phyloP scores from a whole-genome alignment of 192 early-diverging fungal genomes.

The Jimgerdemannia flammicorona region DNA sequence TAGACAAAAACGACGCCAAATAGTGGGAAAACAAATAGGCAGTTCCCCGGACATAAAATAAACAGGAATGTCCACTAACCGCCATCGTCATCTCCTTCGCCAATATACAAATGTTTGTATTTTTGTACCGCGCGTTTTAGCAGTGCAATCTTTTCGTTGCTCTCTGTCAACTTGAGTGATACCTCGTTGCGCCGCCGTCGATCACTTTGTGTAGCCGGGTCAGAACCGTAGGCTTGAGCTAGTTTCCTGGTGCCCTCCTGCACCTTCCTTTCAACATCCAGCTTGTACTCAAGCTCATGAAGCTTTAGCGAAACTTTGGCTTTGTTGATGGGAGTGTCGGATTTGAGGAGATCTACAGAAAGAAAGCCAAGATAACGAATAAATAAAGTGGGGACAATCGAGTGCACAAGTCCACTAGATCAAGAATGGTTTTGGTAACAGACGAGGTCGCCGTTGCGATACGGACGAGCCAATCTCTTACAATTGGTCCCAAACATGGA shows the following conservation, averaged over 20 bases:
- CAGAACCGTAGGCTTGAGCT: conserved; percentile 42
- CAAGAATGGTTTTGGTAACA: conserved; percentile 17
- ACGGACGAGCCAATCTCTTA: conserved; percentile 1
- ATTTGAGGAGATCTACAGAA: conserved; percentile 63
- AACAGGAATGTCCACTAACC: conserved; percentile 35
- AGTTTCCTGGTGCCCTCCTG: conserved; percentile 77
- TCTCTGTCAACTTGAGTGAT: conserved; percentile 53
- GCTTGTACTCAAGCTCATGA: conserved; percentile 82
- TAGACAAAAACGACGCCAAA: too few relatives aligned
- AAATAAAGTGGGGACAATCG: conserved; percentile 11
- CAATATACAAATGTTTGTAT: conserved; percentile 84
- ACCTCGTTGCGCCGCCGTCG: conserved; percentile 56
- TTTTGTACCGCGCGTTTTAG: conserved; percentile 73
- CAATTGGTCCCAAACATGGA: conserved; percentile 22
- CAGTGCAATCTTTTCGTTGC: conserved; percentile 72
- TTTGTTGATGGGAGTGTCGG: conserved; percentile 60
- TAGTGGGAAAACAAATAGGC: too few relatives aligned
- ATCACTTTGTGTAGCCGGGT: conserved; percentile 41
- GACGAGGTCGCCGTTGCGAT: conserved; percentile 8
- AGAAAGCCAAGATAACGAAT: conserved; percentile 34
- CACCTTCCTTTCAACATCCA: conserved; percentile 94
- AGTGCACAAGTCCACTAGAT: conserved; percentile 14
- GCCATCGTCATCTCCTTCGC: conserved; percentile 71
- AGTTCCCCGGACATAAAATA: too few relatives aligned
- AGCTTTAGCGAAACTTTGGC: conserved; percentile 79